Conservation (phyloP, 2,329 filamentous ascomycete genomes). For the Lasiodiplodia citricola region DNA sequence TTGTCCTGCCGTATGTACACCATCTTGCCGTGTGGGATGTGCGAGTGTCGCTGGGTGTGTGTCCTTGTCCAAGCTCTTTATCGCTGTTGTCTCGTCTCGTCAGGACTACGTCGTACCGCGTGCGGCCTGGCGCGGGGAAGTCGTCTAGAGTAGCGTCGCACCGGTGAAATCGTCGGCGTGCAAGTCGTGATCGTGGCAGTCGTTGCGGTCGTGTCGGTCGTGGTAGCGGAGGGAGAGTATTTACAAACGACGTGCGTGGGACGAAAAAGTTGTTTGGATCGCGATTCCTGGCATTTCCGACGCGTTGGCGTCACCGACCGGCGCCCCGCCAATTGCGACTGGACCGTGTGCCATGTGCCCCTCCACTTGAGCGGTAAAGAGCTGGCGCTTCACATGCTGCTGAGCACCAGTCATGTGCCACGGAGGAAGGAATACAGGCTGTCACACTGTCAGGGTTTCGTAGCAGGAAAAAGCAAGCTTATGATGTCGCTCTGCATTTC, state of each 20-base stretch:
- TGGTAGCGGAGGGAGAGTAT: not conserved
- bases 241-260: constrained; percentile 14
- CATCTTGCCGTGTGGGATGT: constrained; percentile 60
- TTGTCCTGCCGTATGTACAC: constrained; percentile 94
- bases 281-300: constrained; percentile 24
- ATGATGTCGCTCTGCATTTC: constrained; percentile 10
- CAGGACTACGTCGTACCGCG: not conserved
- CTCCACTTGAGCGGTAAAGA: not conserved
- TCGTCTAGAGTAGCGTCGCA: not conserved
- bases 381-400: constrained; percentile 9
- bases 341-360: constrained; percentile 8
- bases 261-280: constrained; percentile 21
- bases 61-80: constrained; percentile 11
- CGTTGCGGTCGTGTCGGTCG: constrained; percentile 20
- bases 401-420: not conserved
- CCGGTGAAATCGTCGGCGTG: not conserved
- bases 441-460: not conserved
- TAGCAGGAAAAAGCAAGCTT: constrained; percentile 1
- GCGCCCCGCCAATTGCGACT: constrained; percentile 1
- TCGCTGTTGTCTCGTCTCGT: not conserved
- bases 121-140: not conserved
- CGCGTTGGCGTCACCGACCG: constrained; percentile 25
- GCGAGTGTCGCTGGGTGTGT: not conserved
- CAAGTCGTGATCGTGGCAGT: not conserved
- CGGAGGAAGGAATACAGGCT: not conserved